Evolutionary conservation across 2,329 filamentous ascomycete species (phyloP).

Genomic region (Venturiaceae sp.): DNA sequence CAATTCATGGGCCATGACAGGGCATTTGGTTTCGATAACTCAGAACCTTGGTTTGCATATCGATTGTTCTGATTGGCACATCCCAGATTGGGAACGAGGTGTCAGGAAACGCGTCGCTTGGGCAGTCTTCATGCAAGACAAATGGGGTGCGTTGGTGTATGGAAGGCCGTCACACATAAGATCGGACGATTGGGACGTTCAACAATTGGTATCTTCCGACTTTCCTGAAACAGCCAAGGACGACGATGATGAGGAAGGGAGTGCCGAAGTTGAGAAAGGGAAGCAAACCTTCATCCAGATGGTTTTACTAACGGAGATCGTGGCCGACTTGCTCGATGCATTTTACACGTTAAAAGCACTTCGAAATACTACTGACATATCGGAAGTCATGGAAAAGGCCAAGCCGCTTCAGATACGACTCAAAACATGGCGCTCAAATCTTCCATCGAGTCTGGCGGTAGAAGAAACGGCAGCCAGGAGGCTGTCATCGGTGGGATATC

Average conservation of each 20-base stretch:
- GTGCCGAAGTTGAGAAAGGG: slow-evolving; percentile 22
- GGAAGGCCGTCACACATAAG: slow-evolving; percentile 47
- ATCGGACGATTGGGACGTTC: slow-evolving; percentile 46
- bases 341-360: slow-evolving; percentile 42
- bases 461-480: slow-evolving; percentile 2
- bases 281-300: slow-evolving; percentile 38
- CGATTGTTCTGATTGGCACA: slow-evolving; percentile 52
- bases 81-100: slow-evolving; percentile 54
- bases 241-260: slow-evolving; percentile 22
- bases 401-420: slow-evolving; percentile 44
- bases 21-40: slow-evolving; percentile 25
- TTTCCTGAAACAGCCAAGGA: slow-evolving; percentile 27
- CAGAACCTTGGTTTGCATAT: slow-evolving; percentile 33
- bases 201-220: slow-evolving; percentile 31
- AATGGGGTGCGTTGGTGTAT: slow-evolving; percentile 43
- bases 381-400: slow-evolving; percentile 40
- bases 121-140: slow-evolving; percentile 57
- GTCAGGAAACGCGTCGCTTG: slow-evolving; percentile 54
- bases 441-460: slow-evolving; percentile 21
- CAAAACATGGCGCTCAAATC: slow-evolving; percentile 41
- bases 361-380: slow-evolving; percentile 27
- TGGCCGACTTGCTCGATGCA: slow-evolving; percentile 40
- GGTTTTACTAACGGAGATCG: slow-evolving; percentile 41
- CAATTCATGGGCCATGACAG: slow-evolving; percentile 21
- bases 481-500: slow-evolving; percentile 17